Percentiles rank a stretch among this genome's conserved stretches.
Conservation (phyloP, 176 grass and related monocot genomes). For the Canna indica region DNA sequence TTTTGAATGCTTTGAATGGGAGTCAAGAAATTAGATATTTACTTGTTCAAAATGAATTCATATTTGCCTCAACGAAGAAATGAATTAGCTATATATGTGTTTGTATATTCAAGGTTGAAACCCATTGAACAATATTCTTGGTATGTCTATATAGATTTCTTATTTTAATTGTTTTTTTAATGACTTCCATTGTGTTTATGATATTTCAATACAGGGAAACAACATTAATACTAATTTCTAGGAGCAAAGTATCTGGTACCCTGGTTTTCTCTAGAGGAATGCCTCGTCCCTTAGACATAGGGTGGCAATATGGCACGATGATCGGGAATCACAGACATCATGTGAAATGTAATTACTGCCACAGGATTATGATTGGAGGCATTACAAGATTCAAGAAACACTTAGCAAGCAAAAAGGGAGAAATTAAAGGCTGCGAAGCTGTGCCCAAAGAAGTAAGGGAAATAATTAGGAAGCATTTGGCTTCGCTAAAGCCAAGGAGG, state of each 20-base stretch:
- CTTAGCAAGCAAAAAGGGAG: constrained; percentile 25
- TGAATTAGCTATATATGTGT: no score
- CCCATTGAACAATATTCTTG: no score
- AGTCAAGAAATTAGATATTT: no score
- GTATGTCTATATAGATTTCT: background rate
- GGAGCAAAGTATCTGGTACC: background rate
- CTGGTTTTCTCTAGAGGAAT: background rate
- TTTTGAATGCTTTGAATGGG: no score
- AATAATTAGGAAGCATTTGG: constrained; percentile 15
- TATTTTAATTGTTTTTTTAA: background rate
- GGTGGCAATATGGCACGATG: constrained; percentile 23
- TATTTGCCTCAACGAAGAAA: no score
- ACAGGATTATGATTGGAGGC: constrained; percentile 25
- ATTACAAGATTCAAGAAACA: constrained; percentile 30
- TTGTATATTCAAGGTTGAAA: no score
- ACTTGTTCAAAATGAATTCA: no score
- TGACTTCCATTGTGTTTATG: background rate
- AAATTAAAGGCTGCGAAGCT: constrained; percentile 24
- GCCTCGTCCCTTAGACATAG: constrained; percentile 22
- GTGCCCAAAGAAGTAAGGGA: constrained; percentile 27
- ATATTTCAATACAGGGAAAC: background rate
- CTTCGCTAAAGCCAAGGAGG: constrained; percentile 16
- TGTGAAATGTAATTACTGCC: constrained; percentile 25
- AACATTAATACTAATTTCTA: background rate
- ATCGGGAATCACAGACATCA: constrained; percentile 21